A percentile compares a stretch with the other conserved stretches of the same genome.
Evolutionary conservation across 164 flowering plant species (phyloP).

Genomic region (Annona squamosa): DNA sequence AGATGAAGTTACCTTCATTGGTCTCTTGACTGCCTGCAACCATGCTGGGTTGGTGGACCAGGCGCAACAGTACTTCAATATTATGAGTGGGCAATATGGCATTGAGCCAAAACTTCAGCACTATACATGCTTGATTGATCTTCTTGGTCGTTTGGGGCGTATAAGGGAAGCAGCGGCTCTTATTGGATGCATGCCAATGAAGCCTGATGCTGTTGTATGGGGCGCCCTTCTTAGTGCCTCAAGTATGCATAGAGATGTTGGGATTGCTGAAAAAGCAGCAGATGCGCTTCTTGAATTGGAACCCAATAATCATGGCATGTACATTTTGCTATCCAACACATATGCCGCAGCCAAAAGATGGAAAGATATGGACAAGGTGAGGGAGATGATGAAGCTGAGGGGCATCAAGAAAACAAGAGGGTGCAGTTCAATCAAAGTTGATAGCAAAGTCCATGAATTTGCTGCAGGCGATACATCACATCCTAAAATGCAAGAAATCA

Average conservation of each 20-base stretch:
- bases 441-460: slow-evolving; percentile 28
- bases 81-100: not conserved
- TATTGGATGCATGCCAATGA: slow-evolving; percentile 3
- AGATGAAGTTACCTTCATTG: slow-evolving; percentile 6
- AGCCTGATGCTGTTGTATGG: slow-evolving; percentile 8
- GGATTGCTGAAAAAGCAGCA: slow-evolving; percentile 5
- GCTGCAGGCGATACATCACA: slow-evolving; percentile 33
- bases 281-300: slow-evolving; percentile 2
- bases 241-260: slow-evolving; percentile 1
- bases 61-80: slow-evolving; percentile 1
- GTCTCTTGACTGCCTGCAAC: slow-evolving; percentile 6
- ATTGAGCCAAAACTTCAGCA: slow-evolving; percentile 7
- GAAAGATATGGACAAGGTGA: slow-evolving; percentile 8
- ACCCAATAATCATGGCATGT: slow-evolving; percentile 4
- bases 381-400: slow-evolving; percentile 5
- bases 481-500: slow-evolving; percentile 20
- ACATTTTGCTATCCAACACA: slow-evolving; percentile 3
- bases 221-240: slow-evolving; percentile 9
- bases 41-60: slow-evolving; percentile 7
- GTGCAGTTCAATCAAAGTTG: slow-evolving; percentile 28
- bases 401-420: slow-evolving; percentile 11
- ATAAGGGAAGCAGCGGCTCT: slow-evolving; percentile 1
- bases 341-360: slow-evolving; percentile 6
- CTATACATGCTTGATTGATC: slow-evolving; percentile 11
- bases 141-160: slow-evolving; percentile 5